Evolutionary conservation across 257 asterid genomes (phyloP), one percentile per base, ranked within the genome.

Genomic region (Nicotiana noctiflora): DNA sequence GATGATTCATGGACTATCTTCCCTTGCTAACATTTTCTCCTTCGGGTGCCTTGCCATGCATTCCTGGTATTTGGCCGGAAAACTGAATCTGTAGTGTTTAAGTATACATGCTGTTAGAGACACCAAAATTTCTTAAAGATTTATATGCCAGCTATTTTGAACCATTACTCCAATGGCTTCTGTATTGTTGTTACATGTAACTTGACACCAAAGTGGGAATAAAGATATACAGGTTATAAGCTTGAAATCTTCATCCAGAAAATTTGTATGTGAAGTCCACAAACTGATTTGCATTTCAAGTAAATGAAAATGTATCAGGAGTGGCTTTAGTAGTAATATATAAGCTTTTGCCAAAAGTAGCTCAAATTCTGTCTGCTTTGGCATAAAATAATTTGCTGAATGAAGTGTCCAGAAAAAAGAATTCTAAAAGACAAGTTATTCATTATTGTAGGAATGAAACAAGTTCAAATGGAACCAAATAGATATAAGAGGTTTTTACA

Each of bases 1-100:
- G 49, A 94, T 96, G 98, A 90, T 96, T 82, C 99, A 96, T 75
- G 99, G 99, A 4, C 88, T 96, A 62, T 96, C 99, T 72, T 96
- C 99, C 70, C 98, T 96, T 77, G 93, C 99, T 17, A 96, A 96
- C 82, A 92, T 96, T 81, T 40, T 93, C 60, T 85, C 99, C 31
- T 94, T 96, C 31, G 98, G 98, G 34, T 88, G 97, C 89, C 98
- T 94, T 68, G 98, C 98, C 21, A 79, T 94, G 86, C 99, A 96
- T 84, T 92, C 99, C 4, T 96, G 98, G 99, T 94, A 96, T 77
- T 84, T 96, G 78, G 97, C 99, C 19, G 93, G 93, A 85, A 94
- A 94, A 83, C 81, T 94, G 84, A 70, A 86, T 78, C 82, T 96
- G 31, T 94, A 92, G 88, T 37, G 9, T 66, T 32, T 25, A 13